Evolutionary conservation across 352 stramenopile genomes (phyloP).

Genomic region (Globisporangium uncinulatum): DNA sequence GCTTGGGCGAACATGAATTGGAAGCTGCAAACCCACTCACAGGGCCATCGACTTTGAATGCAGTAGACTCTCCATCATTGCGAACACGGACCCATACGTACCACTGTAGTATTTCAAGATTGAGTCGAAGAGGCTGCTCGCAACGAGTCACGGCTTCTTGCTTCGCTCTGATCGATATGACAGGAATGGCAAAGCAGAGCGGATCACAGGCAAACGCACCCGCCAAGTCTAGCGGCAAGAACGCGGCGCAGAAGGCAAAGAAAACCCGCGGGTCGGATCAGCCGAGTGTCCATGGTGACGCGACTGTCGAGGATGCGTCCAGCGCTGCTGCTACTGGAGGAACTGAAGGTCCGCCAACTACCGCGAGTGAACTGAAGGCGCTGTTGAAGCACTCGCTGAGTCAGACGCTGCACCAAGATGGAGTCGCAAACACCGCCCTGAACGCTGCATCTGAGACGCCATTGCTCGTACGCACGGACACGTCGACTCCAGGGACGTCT

Average conservation of each 20-base stretch:
- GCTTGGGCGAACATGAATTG: neutral
- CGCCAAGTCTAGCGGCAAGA: conserved; percentile 1
- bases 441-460: conserved; percentile 30
- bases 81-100: too few species aligned
- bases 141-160: too few species aligned
- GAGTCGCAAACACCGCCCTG: conserved; percentile 16
- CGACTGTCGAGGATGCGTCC: neutral
- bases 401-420: conserved; percentile 2
- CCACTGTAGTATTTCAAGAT: too few species aligned
- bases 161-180: too few species aligned
- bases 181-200: conserved; percentile 2
- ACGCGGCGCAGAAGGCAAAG: neutral
- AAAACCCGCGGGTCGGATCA: neutral
- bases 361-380: conserved; percentile 15
- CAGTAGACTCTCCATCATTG: too few species aligned
- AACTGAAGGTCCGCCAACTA: neutral
- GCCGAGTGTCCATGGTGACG: neutral
- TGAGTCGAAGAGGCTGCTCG: too few species aligned
- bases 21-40: neutral
- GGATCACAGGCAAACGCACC: neutral
- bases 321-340: neutral
- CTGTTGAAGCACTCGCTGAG: conserved; percentile 11
- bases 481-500: conserved; percentile 4
- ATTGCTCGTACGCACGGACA: conserved; percentile 23
- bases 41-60: too few species aligned